These are phyloP conservation scores for Glomus cerebriforme DNA, from an alignment of 192 early-diverging fungal genomes.

Conservation along the genomic window DNA sequence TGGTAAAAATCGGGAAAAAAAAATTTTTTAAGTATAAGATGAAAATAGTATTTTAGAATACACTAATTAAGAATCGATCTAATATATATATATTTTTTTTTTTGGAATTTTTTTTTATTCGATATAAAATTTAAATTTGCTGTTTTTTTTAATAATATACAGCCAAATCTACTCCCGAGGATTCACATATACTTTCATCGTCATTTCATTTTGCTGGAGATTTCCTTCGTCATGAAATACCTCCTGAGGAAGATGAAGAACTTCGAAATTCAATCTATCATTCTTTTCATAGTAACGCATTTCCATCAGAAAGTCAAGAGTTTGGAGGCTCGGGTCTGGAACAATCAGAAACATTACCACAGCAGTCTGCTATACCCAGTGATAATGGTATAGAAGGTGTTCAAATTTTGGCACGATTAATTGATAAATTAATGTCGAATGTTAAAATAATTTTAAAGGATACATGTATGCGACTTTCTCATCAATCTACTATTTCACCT, in stretches of 20 bases:
- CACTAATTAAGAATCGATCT: too few relatives aligned
- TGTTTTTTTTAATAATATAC: background rate
- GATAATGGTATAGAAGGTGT: slow-evolving; percentile 60
- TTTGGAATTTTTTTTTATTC: background rate
- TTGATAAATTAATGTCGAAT: slow-evolving; percentile 83
- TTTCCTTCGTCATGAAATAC: slow-evolving; percentile 72
- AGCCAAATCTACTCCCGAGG: slow-evolving; percentile 50
- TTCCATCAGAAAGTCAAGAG: slow-evolving; percentile 41
- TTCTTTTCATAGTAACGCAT: slow-evolving; percentile 45
- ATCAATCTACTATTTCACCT: slow-evolving; percentile 44
- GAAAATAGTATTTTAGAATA: too few relatives aligned
- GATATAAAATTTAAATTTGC: background rate
- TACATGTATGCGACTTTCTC: slow-evolving; percentile 51
- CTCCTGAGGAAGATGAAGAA: slow-evolving; percentile 65
- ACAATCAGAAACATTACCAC: slow-evolving; percentile 17
- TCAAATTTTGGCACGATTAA: slow-evolving; percentile 75
- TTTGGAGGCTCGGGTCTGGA: slow-evolving; percentile 31
- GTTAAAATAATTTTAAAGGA: slow-evolving; percentile 71
- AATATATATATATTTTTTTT: background rate
- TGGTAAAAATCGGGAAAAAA: slow-evolving; percentile 20
- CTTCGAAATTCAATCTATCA: slow-evolving; percentile 56
- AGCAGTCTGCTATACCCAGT: background rate
- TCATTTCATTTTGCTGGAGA: slow-evolving; percentile 88
- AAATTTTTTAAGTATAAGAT: too few relatives aligned
- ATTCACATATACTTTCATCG: slow-evolving; percentile 71